Evolutionary conservation across 192 early-diverging fungal genomes (phyloP), one percentile per base, ranked within the genome.

Genomic region (Kappamyces sp.): DNA sequence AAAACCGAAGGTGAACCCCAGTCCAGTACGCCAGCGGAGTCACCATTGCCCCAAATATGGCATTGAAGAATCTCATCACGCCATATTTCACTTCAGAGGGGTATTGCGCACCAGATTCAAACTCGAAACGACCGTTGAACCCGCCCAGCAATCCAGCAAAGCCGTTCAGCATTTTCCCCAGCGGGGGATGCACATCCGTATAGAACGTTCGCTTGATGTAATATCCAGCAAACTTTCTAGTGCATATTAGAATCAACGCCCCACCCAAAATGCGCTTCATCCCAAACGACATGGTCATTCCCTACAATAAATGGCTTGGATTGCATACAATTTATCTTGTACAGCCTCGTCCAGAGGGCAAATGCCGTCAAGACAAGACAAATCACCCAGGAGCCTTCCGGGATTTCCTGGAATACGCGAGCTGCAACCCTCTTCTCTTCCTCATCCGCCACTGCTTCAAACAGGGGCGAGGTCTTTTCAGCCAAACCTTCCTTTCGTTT

Each of bases 181-280:
- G 71, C 3, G 97, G 94, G 35, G 97, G 97, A 65, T 99, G 97
- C 1, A 99, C 94, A 73, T 99, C 97, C 67, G 92, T 92, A 64
- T 97, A 99, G 61, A 97, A 99, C 43, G 89, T 88, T 31, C 80
- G 70, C 55, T 95, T 93, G 42, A 99, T 66, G 72, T 99, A 99
- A 67, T 92, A 75, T 5, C 87, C 90, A 12, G 86, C 97, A 75
- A 99, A 99, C 81, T 96, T 80, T 37, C 67, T 71, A 47, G 15
- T 23, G 35, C 2, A 1, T 34, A 58, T 35, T 59, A 66, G n/a
- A 12, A 44, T 23, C 13, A 33, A 5, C 8, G 32, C 36, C 63
- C 12, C 64, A 75, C 75, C 80, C 81, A 67, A 83, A 83, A 44
- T 83, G 81, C 31, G 81, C 81, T 49, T 83, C 81, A 60, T 83